These are phyloP conservation scores for Paxillus involutus DNA, from an alignment of 768 basidiomycete species.

Conservation along the genomic window DNA sequence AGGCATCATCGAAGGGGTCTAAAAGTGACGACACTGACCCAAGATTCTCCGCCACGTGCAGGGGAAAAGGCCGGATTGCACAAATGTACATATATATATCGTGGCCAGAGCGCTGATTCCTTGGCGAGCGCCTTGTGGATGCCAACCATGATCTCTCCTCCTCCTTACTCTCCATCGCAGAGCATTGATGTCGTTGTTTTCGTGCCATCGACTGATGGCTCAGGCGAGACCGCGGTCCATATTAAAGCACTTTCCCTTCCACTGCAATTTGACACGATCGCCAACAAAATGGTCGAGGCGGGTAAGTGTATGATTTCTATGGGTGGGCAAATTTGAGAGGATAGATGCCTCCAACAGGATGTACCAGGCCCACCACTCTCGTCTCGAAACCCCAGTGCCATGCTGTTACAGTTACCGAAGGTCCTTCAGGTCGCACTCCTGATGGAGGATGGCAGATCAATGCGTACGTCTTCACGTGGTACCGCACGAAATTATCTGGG, in stretches of 20 bases:
- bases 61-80: too few species aligned
- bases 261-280: neutral
- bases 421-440: neutral
- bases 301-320: neutral
- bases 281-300: neutral
- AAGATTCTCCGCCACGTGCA: too few species aligned
- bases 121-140: too few species aligned
- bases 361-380: neutral
- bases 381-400: neutral
- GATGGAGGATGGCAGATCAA: neutral
- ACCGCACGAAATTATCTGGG: neutral
- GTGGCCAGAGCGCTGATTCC: too few species aligned
- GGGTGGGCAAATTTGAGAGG: neutral
- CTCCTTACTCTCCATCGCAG: neutral
- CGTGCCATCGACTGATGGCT: neutral
- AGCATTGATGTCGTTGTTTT: neutral
- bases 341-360: neutral
- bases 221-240: neutral
- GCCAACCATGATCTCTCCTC: too few species aligned
- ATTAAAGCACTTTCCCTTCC: neutral
- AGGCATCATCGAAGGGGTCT: too few species aligned
- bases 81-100: too few species aligned
- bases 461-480: neutral
- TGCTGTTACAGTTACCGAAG: neutral
- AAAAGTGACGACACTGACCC: too few species aligned